Percentiles rank a stretch among this genome's conserved stretches.
These are phyloP conservation scores for Oenanthe javanica DNA, from an alignment of 140 eudicot genomes.

Conservation along the genomic window DNA sequence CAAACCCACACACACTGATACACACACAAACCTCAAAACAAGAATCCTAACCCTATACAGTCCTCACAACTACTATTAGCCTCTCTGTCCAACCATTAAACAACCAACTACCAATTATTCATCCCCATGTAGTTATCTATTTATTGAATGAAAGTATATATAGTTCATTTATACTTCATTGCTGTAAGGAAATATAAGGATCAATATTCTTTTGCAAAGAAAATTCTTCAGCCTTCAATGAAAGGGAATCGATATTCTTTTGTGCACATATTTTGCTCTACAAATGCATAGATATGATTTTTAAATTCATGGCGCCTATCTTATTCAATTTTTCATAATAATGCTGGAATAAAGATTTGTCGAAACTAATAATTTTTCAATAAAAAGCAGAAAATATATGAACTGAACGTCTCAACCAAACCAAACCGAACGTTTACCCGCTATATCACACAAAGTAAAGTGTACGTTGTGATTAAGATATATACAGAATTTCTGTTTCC, in stretches of 20 bases:
- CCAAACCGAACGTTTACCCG: background rate
- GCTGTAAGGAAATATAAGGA: background rate
- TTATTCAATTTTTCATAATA: no score
- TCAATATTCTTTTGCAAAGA: background rate
- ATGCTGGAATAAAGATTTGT: no score
- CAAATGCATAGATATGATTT: no score
- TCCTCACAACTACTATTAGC: slow-evolving; percentile 14
- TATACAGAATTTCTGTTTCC: background rate
- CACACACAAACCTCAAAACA: background rate
- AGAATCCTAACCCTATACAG: slow-evolving; percentile 14
- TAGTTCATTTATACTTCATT: background rate
- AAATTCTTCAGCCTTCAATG: background rate
- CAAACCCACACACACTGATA: background rate
- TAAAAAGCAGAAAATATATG: no score
- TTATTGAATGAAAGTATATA: background rate
- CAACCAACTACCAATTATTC: slow-evolving; percentile 20
- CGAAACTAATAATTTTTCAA: background rate
- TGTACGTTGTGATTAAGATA: no score
- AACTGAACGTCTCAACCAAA: no score
- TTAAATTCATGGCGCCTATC: no score
- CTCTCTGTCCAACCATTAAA: slow-evolving; percentile 9
- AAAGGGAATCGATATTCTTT: no score
- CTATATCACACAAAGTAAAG: background rate
- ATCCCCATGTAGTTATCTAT: background rate
- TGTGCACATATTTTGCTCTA: no score